Evolutionary conservation across 305 asterid species (phyloP), one percentile per base, ranked within the genome.

Genomic region (Fraxinus sp.): DNA sequence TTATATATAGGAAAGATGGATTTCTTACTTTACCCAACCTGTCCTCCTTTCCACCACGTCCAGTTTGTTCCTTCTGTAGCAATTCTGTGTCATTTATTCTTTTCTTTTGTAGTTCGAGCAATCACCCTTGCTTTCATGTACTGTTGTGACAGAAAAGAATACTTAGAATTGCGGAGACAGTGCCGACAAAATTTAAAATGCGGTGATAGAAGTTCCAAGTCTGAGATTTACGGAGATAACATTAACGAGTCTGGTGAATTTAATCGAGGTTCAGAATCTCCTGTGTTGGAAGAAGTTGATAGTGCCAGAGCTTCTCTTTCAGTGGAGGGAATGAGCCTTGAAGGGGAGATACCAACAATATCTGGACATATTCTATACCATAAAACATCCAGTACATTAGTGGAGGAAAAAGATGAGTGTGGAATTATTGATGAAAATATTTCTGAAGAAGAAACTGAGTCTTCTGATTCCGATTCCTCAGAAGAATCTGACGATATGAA

Each of bases 401-500:
- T 32, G 72, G 92, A 86, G 78, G 91, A 92, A 46, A 85, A 84
- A 78, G 81, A 82, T 11, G 85, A 84, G 33, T 83, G 87, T 36
- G 85, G 74, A 81, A 83, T 87, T 37, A 72, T 85, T 7, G 75
- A 83, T 20, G 92, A 80, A 79, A 86, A 83, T 64, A 83, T 86
- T 33, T 90, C 92, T 41, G 93, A 86, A 83, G 88, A 85, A 0
- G 96, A 91, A 83, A 81, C 90, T 0, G 92, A 86, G 66, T 90
- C 98, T 14, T 81, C 88, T 2, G 90, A 88, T 87, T 92, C 97
- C 18, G 92, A 88, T 79, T 89, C 94, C 80, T 91, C 92, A 11
- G 95, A 87, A 78, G 94, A 90, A 59, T 80, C 83, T 10, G 97
- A 89, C 46, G 94, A 81, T 82, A 85, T 88, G 10, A 90, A 87